A percentile compares a stretch with the other conserved stretches of the same genome.
These are phyloP conservation scores for Plasmodium cynomolgi DNA, from an alignment of 169 alveolate genomes.

Conservation along the genomic window DNA sequence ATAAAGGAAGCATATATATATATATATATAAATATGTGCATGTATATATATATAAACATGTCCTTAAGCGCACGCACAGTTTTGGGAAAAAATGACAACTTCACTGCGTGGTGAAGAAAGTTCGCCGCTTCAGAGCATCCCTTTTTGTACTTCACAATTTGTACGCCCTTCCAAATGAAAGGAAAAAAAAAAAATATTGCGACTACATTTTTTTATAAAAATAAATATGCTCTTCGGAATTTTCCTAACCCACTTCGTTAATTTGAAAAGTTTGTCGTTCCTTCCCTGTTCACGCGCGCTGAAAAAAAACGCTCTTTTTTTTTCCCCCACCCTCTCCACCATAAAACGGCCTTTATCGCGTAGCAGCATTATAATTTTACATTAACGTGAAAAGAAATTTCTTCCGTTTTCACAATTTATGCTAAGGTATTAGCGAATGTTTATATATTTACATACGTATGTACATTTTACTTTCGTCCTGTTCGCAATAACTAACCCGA, in stretches of 20 bases:
- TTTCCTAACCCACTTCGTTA: background rate
- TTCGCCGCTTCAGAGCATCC: background rate
- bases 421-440: background rate
- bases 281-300: background rate
- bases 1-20: background rate
- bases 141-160: background rate
- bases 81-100: background rate
- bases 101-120: background rate
- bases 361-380: background rate
- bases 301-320: background rate
- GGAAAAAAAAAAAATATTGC: background rate
- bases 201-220: background rate
- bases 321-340: too few relatives aligned
- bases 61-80: background rate
- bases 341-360: background rate
- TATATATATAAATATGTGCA: background rate
- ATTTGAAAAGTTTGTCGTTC: background rate
- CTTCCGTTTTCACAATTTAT: background rate
- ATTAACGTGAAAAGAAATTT: background rate
- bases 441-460: background rate
- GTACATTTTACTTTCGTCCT: background rate
- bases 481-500: background rate
- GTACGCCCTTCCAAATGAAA: background rate
- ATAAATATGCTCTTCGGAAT: background rate
- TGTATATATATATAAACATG: background rate